Conservation (phyloP, 257 asterid genomes). For the Asclepias syriaca region DNA sequence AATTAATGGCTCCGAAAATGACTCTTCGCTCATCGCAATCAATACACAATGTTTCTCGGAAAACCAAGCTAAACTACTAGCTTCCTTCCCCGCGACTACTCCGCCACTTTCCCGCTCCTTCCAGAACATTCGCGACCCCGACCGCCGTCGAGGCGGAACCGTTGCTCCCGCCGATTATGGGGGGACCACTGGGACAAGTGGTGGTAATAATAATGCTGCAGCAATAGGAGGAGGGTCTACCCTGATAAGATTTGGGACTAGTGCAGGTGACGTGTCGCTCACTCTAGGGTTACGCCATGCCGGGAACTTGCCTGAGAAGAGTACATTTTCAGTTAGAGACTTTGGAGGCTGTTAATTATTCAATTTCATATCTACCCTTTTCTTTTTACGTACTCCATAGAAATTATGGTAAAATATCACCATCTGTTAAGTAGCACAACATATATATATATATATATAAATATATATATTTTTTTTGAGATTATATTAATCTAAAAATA, state of each 20-base stretch:
- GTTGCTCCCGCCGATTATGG: conserved; percentile 12
- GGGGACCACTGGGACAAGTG: conserved; percentile 8
- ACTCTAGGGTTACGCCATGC: conserved; percentile 93
- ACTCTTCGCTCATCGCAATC: conserved; percentile 54
- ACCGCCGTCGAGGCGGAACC: conserved; percentile 19
- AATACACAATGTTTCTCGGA: conserved; percentile 49
- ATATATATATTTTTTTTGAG: neutral
- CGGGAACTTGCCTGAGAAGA: conserved; percentile 81
- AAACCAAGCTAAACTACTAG: conserved; percentile 28
- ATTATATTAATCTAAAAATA: conserved; percentile 5
- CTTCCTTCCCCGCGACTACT: conserved; percentile 16
- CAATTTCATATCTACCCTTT: neutral
- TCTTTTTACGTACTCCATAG: neutral
- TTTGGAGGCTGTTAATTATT: conserved; percentile 30
- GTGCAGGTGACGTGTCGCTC: conserved; percentile 85
- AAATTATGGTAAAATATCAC: conserved; percentile 5
- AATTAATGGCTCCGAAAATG: conserved; percentile 47
- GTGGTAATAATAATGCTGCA: conserved; percentile 9
- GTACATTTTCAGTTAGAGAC: conserved; percentile 59
- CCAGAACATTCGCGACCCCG: conserved; percentile 28
- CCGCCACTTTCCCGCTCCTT: conserved; percentile 16
- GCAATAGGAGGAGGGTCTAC: conserved; percentile 33
- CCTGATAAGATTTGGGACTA: conserved; percentile 63
- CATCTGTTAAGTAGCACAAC: neutral
- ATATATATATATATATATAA: too few species aligned